phyloP scores from a whole-genome alignment of 768 basidiomycete genomes.

The Hemileccinum impolitum region DNA sequence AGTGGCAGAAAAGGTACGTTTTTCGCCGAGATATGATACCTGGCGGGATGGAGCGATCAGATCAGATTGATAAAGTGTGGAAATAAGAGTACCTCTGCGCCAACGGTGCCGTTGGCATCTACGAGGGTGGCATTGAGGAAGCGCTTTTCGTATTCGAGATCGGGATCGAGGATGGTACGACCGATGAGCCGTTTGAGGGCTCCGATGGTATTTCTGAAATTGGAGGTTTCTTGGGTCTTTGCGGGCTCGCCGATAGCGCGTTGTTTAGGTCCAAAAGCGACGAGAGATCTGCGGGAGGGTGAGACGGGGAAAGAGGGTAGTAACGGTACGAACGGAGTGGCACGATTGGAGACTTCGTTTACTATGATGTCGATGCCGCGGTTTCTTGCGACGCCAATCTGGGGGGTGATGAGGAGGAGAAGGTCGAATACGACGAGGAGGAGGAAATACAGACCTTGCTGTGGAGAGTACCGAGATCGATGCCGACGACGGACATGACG shows the following conservation, averaged over 20 bases:
- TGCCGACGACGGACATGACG: slow-evolving; percentile 87
- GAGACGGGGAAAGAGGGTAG: background rate
- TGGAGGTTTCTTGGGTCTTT: slow-evolving; percentile 96
- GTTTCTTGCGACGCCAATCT: slow-evolving; percentile 95
- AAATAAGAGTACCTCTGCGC: slow-evolving; percentile 61
- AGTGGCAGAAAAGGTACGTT: slow-evolving; percentile 74
- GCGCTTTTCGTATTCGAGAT: slow-evolving; percentile 85
- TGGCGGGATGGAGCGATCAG: slow-evolving; percentile 30
- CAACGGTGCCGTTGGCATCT: slow-evolving; percentile 80
- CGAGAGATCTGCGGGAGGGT: slow-evolving; percentile 67
- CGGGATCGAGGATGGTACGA: slow-evolving; percentile 72
- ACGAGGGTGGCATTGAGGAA: slow-evolving; percentile 85
- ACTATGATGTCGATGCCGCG: slow-evolving; percentile 98
- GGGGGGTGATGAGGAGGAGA: background rate
- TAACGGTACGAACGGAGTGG: slow-evolving; percentile 76
- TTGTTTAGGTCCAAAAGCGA: slow-evolving; percentile 91
- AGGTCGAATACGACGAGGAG: background rate
- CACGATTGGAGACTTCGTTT: slow-evolving; percentile 97
- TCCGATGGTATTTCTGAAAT: slow-evolving; percentile 97
- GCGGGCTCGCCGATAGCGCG: slow-evolving; percentile 91
- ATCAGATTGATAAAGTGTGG: slow-evolving; percentile 4
- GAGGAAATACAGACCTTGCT: slow-evolving; percentile 58
- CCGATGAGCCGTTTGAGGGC: slow-evolving; percentile 89
- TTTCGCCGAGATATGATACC: slow-evolving; percentile 90
- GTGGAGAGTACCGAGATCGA: slow-evolving; percentile 88